Conservation (phyloP, 2,329 filamentous ascomycete genomes). For the Bipolaris zeicola region DNA sequence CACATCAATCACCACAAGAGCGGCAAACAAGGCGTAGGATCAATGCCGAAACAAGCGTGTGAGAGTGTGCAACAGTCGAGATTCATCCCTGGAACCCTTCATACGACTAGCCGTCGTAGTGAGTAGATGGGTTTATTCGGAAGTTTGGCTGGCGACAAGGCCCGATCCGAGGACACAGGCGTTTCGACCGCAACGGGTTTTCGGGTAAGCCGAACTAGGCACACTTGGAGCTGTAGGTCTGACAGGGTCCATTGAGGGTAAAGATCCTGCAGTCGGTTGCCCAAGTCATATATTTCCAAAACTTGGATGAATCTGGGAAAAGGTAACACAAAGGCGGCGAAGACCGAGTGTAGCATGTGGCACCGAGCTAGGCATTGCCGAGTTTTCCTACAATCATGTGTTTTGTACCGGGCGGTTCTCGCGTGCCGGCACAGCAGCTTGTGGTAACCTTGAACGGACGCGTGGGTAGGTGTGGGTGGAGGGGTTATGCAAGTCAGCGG, state of each 20-base stretch:
- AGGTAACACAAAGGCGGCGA: background rate
- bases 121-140: constrained; percentile 7
- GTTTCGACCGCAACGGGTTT: background rate
- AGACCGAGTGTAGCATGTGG: background rate
- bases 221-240: background rate
- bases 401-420: background rate
- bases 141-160: constrained; percentile 5
- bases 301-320: background rate
- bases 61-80: background rate
- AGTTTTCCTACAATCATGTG: background rate
- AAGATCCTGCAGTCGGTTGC: background rate
- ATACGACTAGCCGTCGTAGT: background rate
- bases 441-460: constrained; percentile 5
- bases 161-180: constrained; percentile 5
- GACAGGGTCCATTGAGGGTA: background rate
- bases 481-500: constrained; percentile 32
- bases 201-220: constrained; percentile 1
- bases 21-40: constrained; percentile 1
- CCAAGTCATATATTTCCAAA: background rate
- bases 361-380: background rate
- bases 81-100: constrained; percentile 2
- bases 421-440: constrained; percentile 1
- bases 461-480: constrained; percentile 14
- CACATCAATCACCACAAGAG: constrained; percentile 8
- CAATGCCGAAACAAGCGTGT: constrained; percentile 5